phyloP scores from a whole-genome alignment of 257 asterid species.

The Solanum virginianum region DNA sequence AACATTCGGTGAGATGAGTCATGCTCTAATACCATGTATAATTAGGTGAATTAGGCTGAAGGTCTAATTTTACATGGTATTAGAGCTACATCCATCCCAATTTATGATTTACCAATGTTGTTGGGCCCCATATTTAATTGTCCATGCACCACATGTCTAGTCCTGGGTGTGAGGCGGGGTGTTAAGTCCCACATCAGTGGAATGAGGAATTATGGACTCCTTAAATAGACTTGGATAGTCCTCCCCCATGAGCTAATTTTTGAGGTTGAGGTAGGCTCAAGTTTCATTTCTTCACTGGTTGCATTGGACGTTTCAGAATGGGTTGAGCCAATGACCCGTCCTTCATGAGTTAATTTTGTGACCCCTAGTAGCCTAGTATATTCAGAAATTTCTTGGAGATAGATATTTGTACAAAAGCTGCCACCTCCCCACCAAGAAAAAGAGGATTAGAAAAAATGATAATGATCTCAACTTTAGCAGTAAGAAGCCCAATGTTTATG shows the following conservation, averaged over 20 bases:
- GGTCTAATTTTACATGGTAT: not conserved
- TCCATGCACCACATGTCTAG: not conserved
- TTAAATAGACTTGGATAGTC: not conserved
- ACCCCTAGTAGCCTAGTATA: not conserved
- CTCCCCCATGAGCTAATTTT: not conserved
- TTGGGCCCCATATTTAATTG: not conserved
- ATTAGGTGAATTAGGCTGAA: not conserved
- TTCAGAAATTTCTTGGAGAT: not conserved
- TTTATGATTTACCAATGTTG: not conserved
- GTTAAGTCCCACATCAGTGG: not conserved
- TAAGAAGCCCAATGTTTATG: not conserved
- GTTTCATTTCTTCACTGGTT: not conserved
- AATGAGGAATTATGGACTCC: not conserved
- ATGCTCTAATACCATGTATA: not conserved
- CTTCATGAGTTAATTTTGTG: not conserved
- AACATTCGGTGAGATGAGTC: not conserved
- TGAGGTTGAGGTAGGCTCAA: not conserved
- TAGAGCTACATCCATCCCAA: not conserved
- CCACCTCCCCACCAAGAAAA: not conserved
- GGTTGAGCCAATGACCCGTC: not conserved
- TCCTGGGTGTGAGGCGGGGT: not conserved
- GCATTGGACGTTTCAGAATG: not conserved
- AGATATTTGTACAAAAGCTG: not conserved
- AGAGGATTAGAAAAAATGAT: not conserved
- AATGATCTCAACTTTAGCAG: not conserved